Evolutionary conservation across 108 stramenopile genomes (phyloP), one percentile per base, ranked within the genome.

Genomic region (Pelagomonas calceolata): DNA sequence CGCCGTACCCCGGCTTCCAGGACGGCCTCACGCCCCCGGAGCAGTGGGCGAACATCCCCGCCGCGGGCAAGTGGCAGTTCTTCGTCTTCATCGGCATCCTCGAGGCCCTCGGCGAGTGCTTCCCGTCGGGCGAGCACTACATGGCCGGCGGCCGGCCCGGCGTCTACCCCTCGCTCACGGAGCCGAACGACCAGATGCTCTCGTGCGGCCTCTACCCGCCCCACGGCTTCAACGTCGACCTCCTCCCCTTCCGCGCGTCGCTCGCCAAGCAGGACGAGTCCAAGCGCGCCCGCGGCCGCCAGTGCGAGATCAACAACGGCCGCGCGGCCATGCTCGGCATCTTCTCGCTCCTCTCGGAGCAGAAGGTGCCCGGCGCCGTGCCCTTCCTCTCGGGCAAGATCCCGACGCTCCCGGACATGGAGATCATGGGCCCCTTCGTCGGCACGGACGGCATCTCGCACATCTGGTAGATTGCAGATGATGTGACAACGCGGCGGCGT

Each of bases 81-180:
- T 68, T 80, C 66, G 66, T 36, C 16, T 71, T 76, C 64, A 81
- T 88, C 67, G 76, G 79, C 63, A 66, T 71, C 60, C 75, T 88
- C 29, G 87, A 88, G 68, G 63, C 85, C 30, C 85, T 85, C 85
- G 87, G 85, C 72, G 87, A 88, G 76, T 84, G 83, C 65, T 60
- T 60, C 26, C 21, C 51, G 21, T 26, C 51, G 21, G 51, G 51
- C 7, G 51, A 60, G 51, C 89, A 90, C 70, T 90, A 90, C 86
- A 90, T 88, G 87, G 77, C 78, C 30, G 89, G 89, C 29, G 89
- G 89, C 37, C 75, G 83, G 64, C 87, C 89, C 32, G 89, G 89
- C 68, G 74, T 66, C 32, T 88, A 82, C 79, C 89, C 89, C 69
- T 81, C 77, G 60, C 85, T 90, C 75, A 73, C 75, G 36, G 84